Evolutionary conservation across 768 basidiomycete species (phyloP).

Genomic region (Suillus americanus): DNA sequence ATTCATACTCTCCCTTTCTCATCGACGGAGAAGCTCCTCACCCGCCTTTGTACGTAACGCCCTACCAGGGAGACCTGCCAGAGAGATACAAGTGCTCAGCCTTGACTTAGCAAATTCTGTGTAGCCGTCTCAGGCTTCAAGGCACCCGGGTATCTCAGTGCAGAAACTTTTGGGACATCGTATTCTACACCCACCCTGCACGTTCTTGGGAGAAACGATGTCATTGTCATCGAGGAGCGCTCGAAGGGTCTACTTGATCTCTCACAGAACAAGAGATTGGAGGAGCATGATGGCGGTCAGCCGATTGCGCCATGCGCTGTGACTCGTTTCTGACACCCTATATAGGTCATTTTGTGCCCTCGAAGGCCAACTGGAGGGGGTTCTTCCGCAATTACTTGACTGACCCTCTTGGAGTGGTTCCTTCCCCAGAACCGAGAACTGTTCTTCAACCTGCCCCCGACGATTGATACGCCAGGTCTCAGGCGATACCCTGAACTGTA

Average conservation of each 20-base stretch:
- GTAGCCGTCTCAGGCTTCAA: slow-evolving; percentile 76
- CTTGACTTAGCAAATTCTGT: slow-evolving; percentile 59
- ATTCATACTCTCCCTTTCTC: slow-evolving; percentile 56
- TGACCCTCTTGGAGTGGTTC: slow-evolving; percentile 46
- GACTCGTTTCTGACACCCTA: background rate
- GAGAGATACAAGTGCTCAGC: background rate
- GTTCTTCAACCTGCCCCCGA: slow-evolving; percentile 29
- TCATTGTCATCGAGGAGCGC: slow-evolving; percentile 71
- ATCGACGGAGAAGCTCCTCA: slow-evolving; percentile 65
- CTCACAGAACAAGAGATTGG: slow-evolving; percentile 60
- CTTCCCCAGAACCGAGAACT: slow-evolving; percentile 40
- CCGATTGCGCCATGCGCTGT: slow-evolving; percentile 2
- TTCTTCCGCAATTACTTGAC: slow-evolving; percentile 70
- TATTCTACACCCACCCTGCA: slow-evolving; percentile 77
- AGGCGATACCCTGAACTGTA: background rate
- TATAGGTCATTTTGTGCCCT: slow-evolving; percentile 82
- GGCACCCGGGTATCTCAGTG: slow-evolving; percentile 44
- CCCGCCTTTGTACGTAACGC: slow-evolving; percentile 64
- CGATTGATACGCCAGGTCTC: background rate
- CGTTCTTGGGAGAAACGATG: slow-evolving; percentile 73
- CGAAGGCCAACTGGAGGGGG: slow-evolving; percentile 70
- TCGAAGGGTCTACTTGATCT: slow-evolving; percentile 54
- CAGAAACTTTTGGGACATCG: slow-evolving; percentile 46
- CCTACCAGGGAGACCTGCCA: background rate
- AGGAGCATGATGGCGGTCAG: slow-evolving; percentile 79